Evolutionary conservation across 1,139 yeast genomes (phyloP), one percentile per base, ranked within the genome.

Genomic region (Pichia sp.): DNA sequence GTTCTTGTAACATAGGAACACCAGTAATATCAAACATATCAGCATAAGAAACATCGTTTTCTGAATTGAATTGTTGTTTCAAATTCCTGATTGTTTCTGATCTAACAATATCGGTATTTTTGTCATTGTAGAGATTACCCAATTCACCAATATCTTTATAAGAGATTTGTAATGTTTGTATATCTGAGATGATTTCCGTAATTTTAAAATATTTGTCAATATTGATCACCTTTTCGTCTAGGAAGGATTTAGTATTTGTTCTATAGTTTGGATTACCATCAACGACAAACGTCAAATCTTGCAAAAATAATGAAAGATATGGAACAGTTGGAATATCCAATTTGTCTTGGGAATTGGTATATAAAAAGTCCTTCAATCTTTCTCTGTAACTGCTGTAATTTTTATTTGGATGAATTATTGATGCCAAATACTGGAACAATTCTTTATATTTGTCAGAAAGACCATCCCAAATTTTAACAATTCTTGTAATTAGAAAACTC

Each of bases 231-330:
- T 75, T 75, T 52, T 75, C 77, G 53, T 69, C 72, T 56, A 73
- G 71, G 56, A 81, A 80, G 4, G 62, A 57, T 45, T 59, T 59
- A 11, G 79, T 70, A 29, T 81, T 80, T 50, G 72, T 75, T 57
- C 88, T 69, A 57, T 73, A 77, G 54, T 75, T 81, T 35, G 87
- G 76, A 60, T 87, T 88, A 26, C 97, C 97, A 56, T 90, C 97
- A 42, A 81, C 79, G 29, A 87, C 81, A 65, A 88, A 85, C 0
- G 95, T 87, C 57, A 90, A 68, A 62, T 90, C 97, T 59, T 87
- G 95, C 42, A 88, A 68, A 59, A 85, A 86, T 46, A 88, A 67
- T 37, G 94, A 87, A 50, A 88, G 73, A 61, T 86, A 90, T 5
- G 97, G 97, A 28, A 88, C 92, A 40, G 83, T 77, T 0, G 95